A percentile compares a stretch with the other conserved stretches of the same genome.
Conservation (phyloP, 2,329 filamentous ascomycete species). For the Sporothrix sp. region DNA sequence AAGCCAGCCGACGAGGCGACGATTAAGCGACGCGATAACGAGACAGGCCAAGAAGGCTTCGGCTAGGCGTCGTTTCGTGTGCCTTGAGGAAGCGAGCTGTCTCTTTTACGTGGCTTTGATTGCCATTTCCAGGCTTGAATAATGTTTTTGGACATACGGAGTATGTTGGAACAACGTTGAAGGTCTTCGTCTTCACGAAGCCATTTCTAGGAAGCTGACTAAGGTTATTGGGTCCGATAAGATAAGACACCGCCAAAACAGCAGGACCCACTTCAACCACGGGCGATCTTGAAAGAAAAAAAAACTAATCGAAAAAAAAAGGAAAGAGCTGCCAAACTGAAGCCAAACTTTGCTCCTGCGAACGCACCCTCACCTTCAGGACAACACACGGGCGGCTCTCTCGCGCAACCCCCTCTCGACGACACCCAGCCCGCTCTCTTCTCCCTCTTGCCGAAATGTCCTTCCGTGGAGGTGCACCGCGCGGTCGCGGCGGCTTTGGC, state of each 20-base stretch:
- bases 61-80: too few relatives aligned
- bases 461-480: conserved; percentile 42
- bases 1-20: too few relatives aligned
- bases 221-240: neutral
- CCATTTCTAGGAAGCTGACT: neutral
- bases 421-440: neutral
- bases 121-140: too few relatives aligned
- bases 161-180: too few relatives aligned
- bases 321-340: neutral
- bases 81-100: too few relatives aligned
- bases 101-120: too few relatives aligned
- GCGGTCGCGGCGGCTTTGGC: conserved; percentile 38
- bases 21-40: too few relatives aligned
- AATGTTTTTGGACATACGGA: too few relatives aligned
- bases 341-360: neutral
- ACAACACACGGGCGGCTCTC: neutral
- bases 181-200: too few relatives aligned
- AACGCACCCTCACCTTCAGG: too few relatives aligned
- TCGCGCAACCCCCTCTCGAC: neutral
- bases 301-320: conserved; percentile 8
- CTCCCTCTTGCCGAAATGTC: conserved; percentile 38
- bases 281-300: neutral
- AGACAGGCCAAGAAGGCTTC: too few relatives aligned
- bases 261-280: neutral
- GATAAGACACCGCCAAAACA: neutral